Evolutionary conservation across 805 yeast genomes (phyloP).

Genomic region (Barnettozyma sucrosica): DNA sequence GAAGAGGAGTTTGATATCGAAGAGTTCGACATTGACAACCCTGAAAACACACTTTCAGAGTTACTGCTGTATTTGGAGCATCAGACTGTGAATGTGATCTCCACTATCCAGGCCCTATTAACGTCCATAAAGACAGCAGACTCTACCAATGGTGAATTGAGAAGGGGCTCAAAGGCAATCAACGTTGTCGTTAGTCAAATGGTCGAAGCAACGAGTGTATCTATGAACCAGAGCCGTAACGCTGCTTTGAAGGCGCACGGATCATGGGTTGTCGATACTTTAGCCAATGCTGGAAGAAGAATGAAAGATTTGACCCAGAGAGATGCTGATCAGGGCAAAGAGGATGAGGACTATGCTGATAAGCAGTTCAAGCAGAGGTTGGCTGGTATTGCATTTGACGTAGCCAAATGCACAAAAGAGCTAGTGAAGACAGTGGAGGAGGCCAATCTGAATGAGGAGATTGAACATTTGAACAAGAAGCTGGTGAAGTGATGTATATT

Average conservation of each 20-base stretch:
- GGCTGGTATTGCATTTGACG: conserved; percentile 94
- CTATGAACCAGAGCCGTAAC: conserved; percentile 87
- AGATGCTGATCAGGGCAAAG: conserved; percentile 28
- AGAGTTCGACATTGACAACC: conserved; percentile 75
- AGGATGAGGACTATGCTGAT: conserved; percentile 68
- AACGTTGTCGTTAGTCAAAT: conserved; percentile 74
- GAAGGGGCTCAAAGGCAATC: conserved; percentile 71
- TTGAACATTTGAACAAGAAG: conserved; percentile 71
- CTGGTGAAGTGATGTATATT: conserved; percentile 10
- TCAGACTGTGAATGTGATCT: conserved; percentile 86
- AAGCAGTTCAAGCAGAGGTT: conserved; percentile 86
- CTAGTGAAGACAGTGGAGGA: conserved; percentile 94
- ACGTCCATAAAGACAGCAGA: conserved; percentile 72
- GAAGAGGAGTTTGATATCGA: conserved; percentile 55
- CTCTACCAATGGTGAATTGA: conserved; percentile 67
- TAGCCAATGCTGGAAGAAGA: conserved; percentile 79
- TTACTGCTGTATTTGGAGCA: conserved; percentile 83
- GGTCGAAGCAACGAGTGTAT: conserved; percentile 82
- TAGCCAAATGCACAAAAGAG: conserved; percentile 94
- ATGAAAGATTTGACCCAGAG: conserved; percentile 61
- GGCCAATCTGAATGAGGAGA: conserved; percentile 82
- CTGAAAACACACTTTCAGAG: conserved; percentile 83
- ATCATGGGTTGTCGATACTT: conserved; percentile 79
- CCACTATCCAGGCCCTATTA: conserved; percentile 79
- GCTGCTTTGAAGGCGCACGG: conserved; percentile 85